A percentile compares a stretch with the other conserved stretches of the same genome.
Evolutionary conservation across 2,329 filamentous ascomycete species (phyloP).

Genomic region (Colletotrichum limetticola): DNA sequence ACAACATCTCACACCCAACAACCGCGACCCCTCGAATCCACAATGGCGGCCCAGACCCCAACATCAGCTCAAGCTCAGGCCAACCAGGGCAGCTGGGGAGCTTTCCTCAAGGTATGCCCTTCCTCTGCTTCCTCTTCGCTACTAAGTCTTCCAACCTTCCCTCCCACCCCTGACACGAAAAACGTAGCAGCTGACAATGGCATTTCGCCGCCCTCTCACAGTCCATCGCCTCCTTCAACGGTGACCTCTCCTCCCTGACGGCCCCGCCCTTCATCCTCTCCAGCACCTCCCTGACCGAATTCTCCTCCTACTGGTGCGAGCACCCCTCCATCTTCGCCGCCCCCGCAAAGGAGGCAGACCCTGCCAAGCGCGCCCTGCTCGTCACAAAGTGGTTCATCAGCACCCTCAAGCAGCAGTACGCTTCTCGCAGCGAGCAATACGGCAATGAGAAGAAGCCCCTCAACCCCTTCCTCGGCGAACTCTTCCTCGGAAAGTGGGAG

Average conservation of each 20-base stretch:
- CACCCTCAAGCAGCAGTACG: slow-evolving; percentile 88
- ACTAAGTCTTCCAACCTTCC: neutral
- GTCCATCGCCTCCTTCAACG: slow-evolving; percentile 85
- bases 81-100: slow-evolving; percentile 23
- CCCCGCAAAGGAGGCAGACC: slow-evolving; percentile 81
- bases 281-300: slow-evolving; percentile 81
- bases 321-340: slow-evolving; percentile 83
- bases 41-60: slow-evolving; percentile 24
- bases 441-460: slow-evolving; percentile 98
- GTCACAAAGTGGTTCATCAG: slow-evolving; percentile 98
- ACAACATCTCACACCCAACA: neutral
- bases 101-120: slow-evolving; percentile 32
- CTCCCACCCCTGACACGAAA: neutral
- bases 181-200: neutral
- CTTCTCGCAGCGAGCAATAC: slow-evolving; percentile 77
- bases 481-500: slow-evolving; percentile 92
- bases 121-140: neutral
- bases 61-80: slow-evolving; percentile 20
- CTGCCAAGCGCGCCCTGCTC: slow-evolving; percentile 82
- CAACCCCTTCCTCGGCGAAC: slow-evolving; percentile 94
- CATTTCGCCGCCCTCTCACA: slow-evolving; percentile 38
- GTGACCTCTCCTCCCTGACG: slow-evolving; percentile 82
- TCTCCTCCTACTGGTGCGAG: slow-evolving; percentile 85
- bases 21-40: neutral
- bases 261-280: slow-evolving; percentile 87